Evolutionary conservation across 805 yeast genomes (phyloP), one percentile per base, ranked within the genome.

Genomic region (Wickerhamiella azyma): DNA sequence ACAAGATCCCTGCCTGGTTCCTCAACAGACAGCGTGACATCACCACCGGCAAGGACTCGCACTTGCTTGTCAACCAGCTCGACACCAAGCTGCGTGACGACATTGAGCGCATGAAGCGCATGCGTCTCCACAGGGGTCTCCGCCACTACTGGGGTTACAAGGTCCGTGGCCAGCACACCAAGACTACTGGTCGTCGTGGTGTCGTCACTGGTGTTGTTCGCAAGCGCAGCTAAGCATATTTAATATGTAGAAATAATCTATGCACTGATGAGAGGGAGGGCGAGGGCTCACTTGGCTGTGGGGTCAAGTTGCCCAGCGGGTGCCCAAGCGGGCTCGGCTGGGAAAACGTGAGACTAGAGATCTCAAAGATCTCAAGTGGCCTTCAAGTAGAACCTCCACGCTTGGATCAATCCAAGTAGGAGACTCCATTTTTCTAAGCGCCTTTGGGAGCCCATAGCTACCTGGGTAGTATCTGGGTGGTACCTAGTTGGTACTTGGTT

Each of bases 101-200:
- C 70, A 79, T 92, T 72, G 98, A 92, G 79, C 89, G 97, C 81
- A 79, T 92, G 75, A 94, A 94, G 94, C 92, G 92, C 78, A 92
- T 94, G 83, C 94, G 98, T 81, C 77, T 97, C 68, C 98, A 92
- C 92, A 81, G 97, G 76, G 99, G 99, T 89, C 82, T 92, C 74
- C 86, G 99, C 82, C 99, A 92, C 80, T 88, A 81, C 89, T 92
- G 96, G 97, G 96, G 96, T 72, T 78, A 92, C 72, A 92, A 92
- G 79, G 98, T 94, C 74, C 86, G 98, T 81, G 98, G 98, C 77
- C 98, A 92, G 80, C 99, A 92, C 79, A 92, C 99, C 81, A 92
- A 92, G 84, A 89, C 98, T 71, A 92, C 99, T 66, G 94, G 96
- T 72, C 86, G 98, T 79, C 88, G 94, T 66, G 80, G 80, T 65